Percentiles rank a stretch among this genome's conserved stretches.
Conservation (phyloP, 768 basidiomycete species). For the Trichaptum fuscoviolaceum region DNA sequence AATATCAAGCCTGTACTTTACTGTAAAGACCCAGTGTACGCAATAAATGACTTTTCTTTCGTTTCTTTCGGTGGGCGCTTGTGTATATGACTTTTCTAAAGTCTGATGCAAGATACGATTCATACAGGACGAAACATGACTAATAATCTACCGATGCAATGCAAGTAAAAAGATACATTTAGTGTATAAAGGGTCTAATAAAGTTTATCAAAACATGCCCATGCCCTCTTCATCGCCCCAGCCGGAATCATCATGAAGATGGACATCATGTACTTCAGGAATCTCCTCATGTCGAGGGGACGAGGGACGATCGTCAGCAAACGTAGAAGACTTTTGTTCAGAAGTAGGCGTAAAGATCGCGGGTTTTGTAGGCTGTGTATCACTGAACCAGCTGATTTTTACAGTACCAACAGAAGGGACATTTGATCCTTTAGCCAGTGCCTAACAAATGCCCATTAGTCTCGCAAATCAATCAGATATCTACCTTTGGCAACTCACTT, state of each 20-base stretch:
- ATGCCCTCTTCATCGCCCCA: constrained; percentile 65
- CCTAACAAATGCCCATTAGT: constrained; percentile 36
- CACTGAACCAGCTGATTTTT: constrained; percentile 58
- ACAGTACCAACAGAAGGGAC: constrained; percentile 63
- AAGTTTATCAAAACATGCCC: constrained; percentile 48
- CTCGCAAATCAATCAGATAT: constrained; percentile 4
- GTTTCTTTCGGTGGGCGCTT: no score
- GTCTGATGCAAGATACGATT: background rate
- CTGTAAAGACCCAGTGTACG: background rate
- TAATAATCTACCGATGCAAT: background rate
- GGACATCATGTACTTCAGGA: constrained; percentile 52
- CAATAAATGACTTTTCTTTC: background rate
- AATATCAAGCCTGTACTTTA: background rate
- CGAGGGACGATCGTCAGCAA: constrained; percentile 27
- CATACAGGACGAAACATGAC: background rate
- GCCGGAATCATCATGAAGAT: constrained; percentile 58
- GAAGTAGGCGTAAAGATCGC: constrained; percentile 20
- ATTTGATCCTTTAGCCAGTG: constrained; percentile 62
- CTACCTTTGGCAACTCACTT: constrained; percentile 37
- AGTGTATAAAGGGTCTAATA: background rate
- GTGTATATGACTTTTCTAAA: no score
- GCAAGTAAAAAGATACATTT: background rate
- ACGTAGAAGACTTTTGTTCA: constrained; percentile 15
- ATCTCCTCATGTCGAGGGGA: constrained; percentile 35
- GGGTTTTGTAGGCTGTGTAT: constrained; percentile 10